Evolutionary conservation across 768 basidiomycete genomes (phyloP), one percentile per base, ranked within the genome.

Genomic region (Cyclocybe aegerita): DNA sequence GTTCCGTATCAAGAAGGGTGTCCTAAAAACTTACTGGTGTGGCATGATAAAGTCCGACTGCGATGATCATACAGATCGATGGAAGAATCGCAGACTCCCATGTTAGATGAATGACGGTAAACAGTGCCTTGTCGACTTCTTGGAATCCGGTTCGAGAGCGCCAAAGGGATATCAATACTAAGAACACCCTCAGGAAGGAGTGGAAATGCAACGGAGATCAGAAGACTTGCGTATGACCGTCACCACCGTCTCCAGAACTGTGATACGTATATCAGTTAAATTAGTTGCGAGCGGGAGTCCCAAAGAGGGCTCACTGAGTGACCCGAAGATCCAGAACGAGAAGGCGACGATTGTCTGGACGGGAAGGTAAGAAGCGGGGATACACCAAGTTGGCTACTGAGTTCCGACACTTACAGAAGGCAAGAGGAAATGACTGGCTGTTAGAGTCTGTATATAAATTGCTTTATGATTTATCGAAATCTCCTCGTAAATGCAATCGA

Each of bases 281-380:
- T 40, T 9, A 34, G 39, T 9, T 31, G 9, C 16, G 29, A 17
- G 30, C 14, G 4, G 9, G 14, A 14, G 8, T 12, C 10, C 11
- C n/a, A 7, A 31, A 11, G 23, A 33, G 16, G 7, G 50, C 66
- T 29, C 49, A 76, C 77, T 61, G 29, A 77, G 46, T 17, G 73
- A 73, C 5, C 71, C 75, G 52, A 73, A 69, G 16, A 76, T 71
- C 75, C 75, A 79, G 45, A 73, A 72, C 0, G 73, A 68, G 58
- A 78, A 78, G 4, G 74, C 69, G 16, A 73, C 58, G 3, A 72
- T 61, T 9, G 72, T 73, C 75, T 75, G 10, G 4, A 47, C 11
- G n/a, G 32, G 8, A 40, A 10, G 16, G n/a, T 16, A 41, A 39
- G 17, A 36, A 23, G 23, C 23, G 42, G 17, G 50, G 46, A 32